Evolutionary conservation across 2,329 filamentous ascomycete species (phyloP).

Genomic region (Camptophora hylomeconis): DNA sequence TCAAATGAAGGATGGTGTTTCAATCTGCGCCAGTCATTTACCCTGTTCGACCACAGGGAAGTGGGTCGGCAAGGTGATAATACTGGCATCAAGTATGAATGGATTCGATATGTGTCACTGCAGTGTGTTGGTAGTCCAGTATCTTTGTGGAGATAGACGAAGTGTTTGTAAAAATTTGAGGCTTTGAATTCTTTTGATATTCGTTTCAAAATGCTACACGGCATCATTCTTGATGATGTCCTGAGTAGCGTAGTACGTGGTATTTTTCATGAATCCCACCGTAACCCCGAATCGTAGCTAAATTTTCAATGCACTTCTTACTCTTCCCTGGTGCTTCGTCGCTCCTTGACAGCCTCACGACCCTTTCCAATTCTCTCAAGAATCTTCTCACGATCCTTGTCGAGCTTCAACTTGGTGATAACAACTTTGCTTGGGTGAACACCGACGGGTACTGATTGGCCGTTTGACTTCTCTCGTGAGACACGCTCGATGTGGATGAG

Average conservation of each 20-base stretch:
- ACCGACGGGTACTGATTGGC: slow-evolving; percentile 87
- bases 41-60: slow-evolving; percentile 56
- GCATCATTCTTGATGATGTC: no score
- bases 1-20: slow-evolving; percentile 28
- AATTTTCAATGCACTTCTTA: slow-evolving; percentile 3
- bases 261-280: slow-evolving; percentile 3
- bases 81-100: slow-evolving; percentile 45
- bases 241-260: slow-evolving; percentile 3
- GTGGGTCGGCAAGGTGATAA: slow-evolving; percentile 74
- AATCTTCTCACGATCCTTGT: slow-evolving; percentile 39
- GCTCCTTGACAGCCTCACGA: slow-evolving; percentile 27
- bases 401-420: slow-evolving; percentile 96
- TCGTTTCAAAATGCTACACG: no score
- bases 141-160: background rate
- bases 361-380: slow-evolving; percentile 35
- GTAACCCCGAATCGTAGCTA: slow-evolving; percentile 4
- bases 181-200: slow-evolving; percentile 5
- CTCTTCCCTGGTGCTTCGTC: slow-evolving; percentile 5
- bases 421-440: slow-evolving; percentile 94
- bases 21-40: slow-evolving; percentile 88
- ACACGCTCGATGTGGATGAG: slow-evolving; percentile 95
- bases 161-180: slow-evolving; percentile 2
- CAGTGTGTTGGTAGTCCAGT: background rate
- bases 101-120: background rate
- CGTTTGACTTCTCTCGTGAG: slow-evolving; percentile 91